Percentiles rank a stretch among this genome's conserved stretches.
These are phyloP conservation scores for Huntiella savannae DNA, from an alignment of 2,329 filamentous ascomycete species.

Conservation along the genomic window DNA sequence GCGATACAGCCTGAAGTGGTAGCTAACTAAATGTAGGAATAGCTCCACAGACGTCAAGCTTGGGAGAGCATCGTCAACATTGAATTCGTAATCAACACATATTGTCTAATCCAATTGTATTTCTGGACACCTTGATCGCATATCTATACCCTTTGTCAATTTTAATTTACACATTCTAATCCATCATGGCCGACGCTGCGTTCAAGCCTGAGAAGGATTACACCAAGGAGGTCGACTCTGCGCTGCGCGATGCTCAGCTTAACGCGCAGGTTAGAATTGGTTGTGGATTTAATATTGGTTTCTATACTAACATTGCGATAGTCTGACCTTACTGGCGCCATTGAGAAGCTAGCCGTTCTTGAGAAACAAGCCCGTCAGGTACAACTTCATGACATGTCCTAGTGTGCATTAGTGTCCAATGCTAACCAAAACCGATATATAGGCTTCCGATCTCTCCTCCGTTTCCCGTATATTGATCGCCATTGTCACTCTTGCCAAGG, in stretches of 20 bases:
- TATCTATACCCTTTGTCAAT: no score
- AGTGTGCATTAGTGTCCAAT: not conserved
- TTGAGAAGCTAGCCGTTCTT: slow-evolving; percentile 78
- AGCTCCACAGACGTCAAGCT: no score
- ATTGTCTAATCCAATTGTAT: no score
- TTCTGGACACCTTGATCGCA: no score
- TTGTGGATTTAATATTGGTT: slow-evolving; percentile 39
- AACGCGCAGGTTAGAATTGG: slow-evolving; percentile 57
- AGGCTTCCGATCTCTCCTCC: slow-evolving; percentile 90
- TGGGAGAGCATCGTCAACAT: no score
- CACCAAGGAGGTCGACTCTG: slow-evolving; percentile 84
- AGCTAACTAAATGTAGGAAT: no score
- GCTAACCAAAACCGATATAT: slow-evolving; percentile 15
- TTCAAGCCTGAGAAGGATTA: slow-evolving; percentile 98
- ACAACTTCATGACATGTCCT: slow-evolving; percentile 15
- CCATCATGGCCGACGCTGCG: slow-evolving; percentile 56
- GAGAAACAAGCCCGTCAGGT: slow-evolving; percentile 98
- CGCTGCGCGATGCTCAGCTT: slow-evolving; percentile 77
- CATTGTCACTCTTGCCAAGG: slow-evolving; percentile 88
- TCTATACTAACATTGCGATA: slow-evolving; percentile 16
- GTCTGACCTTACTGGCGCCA: slow-evolving; percentile 65
- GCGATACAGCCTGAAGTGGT: not conserved
- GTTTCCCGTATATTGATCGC: slow-evolving; percentile 74
- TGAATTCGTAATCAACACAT: no score
- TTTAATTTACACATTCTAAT: slow-evolving; percentile 1